phyloP scores from a whole-genome alignment of 768 basidiomycete species.

The Mycena metata region DNA sequence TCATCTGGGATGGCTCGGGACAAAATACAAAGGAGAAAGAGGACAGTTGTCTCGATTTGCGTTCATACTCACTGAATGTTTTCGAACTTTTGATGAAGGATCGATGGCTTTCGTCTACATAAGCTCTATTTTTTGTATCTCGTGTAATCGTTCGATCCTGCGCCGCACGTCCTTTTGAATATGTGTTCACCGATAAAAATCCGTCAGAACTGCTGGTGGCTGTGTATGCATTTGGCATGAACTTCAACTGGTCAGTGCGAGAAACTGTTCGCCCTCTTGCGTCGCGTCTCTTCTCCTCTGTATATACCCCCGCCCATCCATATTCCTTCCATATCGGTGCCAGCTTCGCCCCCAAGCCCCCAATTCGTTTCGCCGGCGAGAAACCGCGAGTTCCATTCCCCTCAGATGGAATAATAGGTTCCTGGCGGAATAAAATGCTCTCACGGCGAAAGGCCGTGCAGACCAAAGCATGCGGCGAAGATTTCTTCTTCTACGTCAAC shows the following conservation, averaged over 20 bases:
- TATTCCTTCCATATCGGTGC: slow-evolving; percentile 36
- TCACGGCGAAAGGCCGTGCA: slow-evolving; percentile 27
- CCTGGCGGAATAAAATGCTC: slow-evolving; percentile 36
- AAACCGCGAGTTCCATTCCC: slow-evolving; percentile 34
- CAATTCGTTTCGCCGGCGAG: slow-evolving; percentile 20
- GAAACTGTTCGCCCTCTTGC: slow-evolving; percentile 14
- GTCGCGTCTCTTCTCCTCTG: slow-evolving; percentile 21
- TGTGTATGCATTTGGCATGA: neutral
- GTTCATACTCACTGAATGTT: slow-evolving; percentile 3
- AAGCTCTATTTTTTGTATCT: no score
- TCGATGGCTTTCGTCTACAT: no score
- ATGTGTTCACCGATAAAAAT: no score
- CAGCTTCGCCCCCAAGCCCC: slow-evolving; percentile 37
- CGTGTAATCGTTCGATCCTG: no score
- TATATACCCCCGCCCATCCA: slow-evolving; percentile 20
- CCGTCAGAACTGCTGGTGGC: no score
- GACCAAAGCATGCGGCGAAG: slow-evolving; percentile 33
- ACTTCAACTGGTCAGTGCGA: slow-evolving; percentile 11
- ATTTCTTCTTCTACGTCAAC: slow-evolving; percentile 34
- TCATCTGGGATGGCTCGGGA: neutral
- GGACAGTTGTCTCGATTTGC: neutral
- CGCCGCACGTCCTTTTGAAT: no score
- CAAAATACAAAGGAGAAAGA: slow-evolving; percentile 1
- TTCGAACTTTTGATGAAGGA: neutral
- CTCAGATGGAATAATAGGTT: slow-evolving; percentile 33